phyloP scores from a whole-genome alignment of 805 yeast genomes.

The Candida khao-thaluensis region DNA sequence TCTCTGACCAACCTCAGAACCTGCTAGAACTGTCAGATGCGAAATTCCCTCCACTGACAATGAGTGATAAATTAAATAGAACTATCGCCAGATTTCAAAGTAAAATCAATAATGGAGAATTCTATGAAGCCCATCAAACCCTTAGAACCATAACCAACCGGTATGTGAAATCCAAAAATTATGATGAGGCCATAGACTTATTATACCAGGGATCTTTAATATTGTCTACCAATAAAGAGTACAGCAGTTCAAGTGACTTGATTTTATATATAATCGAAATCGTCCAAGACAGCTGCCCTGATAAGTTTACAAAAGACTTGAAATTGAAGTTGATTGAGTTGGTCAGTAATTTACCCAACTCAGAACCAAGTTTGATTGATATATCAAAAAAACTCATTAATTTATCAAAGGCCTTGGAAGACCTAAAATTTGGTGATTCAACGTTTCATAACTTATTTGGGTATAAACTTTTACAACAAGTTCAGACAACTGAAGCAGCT shows the following conservation, averaged over 20 bases:
- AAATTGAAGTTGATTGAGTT: constrained; percentile 50
- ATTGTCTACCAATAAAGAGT: constrained; percentile 66
- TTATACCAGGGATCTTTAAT: constrained; percentile 69
- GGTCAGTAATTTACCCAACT: constrained; percentile 43
- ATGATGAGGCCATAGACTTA: constrained; percentile 68
- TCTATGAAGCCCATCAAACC: constrained; percentile 95
- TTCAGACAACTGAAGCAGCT: constrained; percentile 17
- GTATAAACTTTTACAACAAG: constrained; percentile 49
- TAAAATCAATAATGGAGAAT: constrained; percentile 71
- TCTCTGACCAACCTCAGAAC: too few species aligned
- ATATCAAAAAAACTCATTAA: constrained; percentile 63
- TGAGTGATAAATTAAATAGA: constrained; percentile 22
- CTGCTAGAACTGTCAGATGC: background rate
- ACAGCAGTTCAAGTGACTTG: constrained; percentile 80
- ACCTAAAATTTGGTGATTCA: constrained; percentile 65
- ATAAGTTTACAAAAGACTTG: constrained; percentile 34
- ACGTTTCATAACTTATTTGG: constrained; percentile 76
- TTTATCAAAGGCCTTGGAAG: constrained; percentile 58
- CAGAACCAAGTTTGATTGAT: constrained; percentile 53
- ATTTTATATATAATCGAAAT: constrained; percentile 70
- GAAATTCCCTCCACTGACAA: background rate
- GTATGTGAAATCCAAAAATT: constrained; percentile 67
- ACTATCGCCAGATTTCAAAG: constrained; percentile 65
- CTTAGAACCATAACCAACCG: constrained; percentile 86
- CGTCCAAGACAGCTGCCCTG: constrained; percentile 47